Conservation (phyloP, 2,329 filamentous ascomycete genomes). For the Cladophialophora exuberans region DNA sequence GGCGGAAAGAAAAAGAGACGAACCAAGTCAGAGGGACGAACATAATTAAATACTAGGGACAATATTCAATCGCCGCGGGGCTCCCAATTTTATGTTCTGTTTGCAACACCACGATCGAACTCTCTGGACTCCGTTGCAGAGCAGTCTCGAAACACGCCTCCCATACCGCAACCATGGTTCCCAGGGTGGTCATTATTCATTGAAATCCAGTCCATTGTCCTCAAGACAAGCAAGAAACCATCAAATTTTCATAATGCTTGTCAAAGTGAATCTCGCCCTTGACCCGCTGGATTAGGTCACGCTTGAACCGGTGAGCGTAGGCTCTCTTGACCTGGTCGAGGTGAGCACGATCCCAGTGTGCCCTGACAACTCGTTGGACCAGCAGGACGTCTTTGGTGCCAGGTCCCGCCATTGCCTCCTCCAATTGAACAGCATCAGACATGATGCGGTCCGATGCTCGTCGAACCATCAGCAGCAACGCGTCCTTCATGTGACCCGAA, state of each 20-base stretch:
- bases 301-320: slow-evolving; percentile 72
- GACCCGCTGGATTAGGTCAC: slow-evolving; percentile 70
- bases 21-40: too few species aligned
- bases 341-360: slow-evolving; percentile 79
- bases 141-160: too few species aligned
- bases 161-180: too few species aligned
- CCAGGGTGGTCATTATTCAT: too few species aligned
- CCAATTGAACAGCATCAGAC: slow-evolving; percentile 80
- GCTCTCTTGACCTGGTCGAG: slow-evolving; percentile 78
- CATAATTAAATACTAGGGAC: too few species aligned
- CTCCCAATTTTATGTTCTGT: too few species aligned
- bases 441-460: slow-evolving; percentile 78
- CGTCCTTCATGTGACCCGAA: slow-evolving; percentile 88
- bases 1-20: too few species aligned
- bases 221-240: slow-evolving; percentile 67
- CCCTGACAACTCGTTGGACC: slow-evolving; percentile 73
- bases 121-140: too few species aligned
- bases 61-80: too few species aligned
- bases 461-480: slow-evolving; percentile 77
- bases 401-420: slow-evolving; percentile 81
- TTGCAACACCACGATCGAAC: too few species aligned
- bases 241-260: slow-evolving; percentile 75
- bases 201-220: too few species aligned
- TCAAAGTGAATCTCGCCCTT: slow-evolving; percentile 72
- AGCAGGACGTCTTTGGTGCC: slow-evolving; percentile 86